Conservation (phyloP, 1,284 basidiomycete genomes). For the Rhodotorula sp. region DNA sequence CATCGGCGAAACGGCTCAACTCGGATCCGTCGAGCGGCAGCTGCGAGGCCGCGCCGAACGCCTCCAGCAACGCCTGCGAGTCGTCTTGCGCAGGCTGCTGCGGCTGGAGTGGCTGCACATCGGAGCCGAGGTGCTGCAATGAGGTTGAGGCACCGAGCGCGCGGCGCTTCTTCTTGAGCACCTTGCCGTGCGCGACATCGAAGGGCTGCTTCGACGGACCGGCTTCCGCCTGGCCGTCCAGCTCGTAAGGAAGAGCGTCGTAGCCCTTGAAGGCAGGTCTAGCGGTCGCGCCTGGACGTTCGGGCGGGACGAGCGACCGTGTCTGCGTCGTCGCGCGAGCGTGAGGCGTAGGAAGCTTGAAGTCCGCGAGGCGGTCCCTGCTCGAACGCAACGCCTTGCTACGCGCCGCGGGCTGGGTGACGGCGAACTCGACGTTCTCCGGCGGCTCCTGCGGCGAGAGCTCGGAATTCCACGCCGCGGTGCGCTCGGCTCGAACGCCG, state of each 20-base stretch:
- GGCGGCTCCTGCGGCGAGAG: conserved; percentile 9
- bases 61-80: conserved; percentile 7
- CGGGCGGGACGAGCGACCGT: neutral
- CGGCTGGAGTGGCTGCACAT: neutral
- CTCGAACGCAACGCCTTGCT: neutral
- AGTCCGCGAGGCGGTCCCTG: neutral
- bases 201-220: neutral
- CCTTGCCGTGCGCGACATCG: conserved; percentile 20
- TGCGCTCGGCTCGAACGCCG: conserved; percentile 9
- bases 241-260: conserved; percentile 6
- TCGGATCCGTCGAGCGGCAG: neutral
- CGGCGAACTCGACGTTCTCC: neutral
- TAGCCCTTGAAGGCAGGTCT: conserved; percentile 14
- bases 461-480: conserved; percentile 13
- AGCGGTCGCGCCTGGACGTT: too few species aligned
- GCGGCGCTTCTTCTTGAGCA: conserved; percentile 23
- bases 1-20: conserved; percentile 7
- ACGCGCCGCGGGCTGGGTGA: neutral
- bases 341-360: too few species aligned
- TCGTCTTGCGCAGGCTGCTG: neutral
- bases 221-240: neutral
- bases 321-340: neutral
- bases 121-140: neutral
- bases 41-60: conserved; percentile 12
- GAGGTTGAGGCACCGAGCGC: neutral